Percentiles rank a stretch among this genome's conserved stretches.
These are phyloP conservation scores for Pezicula carpinea DNA, from an alignment of 2,329 filamentous ascomycete species.

Conservation along the genomic window DNA sequence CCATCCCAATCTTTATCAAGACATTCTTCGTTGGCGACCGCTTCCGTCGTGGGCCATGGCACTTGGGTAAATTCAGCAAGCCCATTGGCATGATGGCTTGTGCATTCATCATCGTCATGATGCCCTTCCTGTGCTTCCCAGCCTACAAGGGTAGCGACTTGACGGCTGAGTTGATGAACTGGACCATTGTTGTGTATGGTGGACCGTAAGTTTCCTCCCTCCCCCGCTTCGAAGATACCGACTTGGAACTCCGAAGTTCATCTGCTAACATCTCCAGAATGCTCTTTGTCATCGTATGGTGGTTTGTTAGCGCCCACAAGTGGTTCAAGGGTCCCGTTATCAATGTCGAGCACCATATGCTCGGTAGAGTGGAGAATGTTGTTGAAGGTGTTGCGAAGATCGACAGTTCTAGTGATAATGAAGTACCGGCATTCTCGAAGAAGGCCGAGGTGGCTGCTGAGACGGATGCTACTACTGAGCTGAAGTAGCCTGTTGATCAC, in stretches of 20 bases:
- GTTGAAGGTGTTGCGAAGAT: conserved; percentile 17
- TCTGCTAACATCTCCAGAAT: conserved; percentile 33
- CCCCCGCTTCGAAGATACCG: not conserved
- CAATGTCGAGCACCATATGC: conserved; percentile 45
- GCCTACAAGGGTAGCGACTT: conserved; percentile 48
- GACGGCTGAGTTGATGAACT: conserved; percentile 52
- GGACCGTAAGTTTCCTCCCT: conserved; percentile 33
- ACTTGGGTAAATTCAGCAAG: conserved; percentile 53
- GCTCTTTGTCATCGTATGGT: conserved; percentile 52
- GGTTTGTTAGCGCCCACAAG: conserved; percentile 53
- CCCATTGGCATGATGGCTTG: conserved; percentile 51
- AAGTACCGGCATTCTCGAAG: conserved; percentile 10
- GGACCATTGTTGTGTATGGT: conserved; percentile 60
- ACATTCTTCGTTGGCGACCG: conserved; percentile 56
- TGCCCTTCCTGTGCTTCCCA: conserved; percentile 61
- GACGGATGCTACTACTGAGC: conserved; percentile 3
- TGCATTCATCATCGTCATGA: conserved; percentile 58
- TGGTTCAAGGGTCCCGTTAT: conserved; percentile 66
- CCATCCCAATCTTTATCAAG: conserved; percentile 49
- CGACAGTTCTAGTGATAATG: conserved; percentile 14
- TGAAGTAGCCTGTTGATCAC: conserved; percentile 3
- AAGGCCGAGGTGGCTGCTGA: conserved; percentile 15
- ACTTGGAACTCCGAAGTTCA: not conserved
- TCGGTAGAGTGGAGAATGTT: conserved; percentile 19
- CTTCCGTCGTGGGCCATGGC: conserved; percentile 62